phyloP scores from a whole-genome alignment of 2,329 filamentous ascomycete genomes.

The Escovopsis sp. region DNA sequence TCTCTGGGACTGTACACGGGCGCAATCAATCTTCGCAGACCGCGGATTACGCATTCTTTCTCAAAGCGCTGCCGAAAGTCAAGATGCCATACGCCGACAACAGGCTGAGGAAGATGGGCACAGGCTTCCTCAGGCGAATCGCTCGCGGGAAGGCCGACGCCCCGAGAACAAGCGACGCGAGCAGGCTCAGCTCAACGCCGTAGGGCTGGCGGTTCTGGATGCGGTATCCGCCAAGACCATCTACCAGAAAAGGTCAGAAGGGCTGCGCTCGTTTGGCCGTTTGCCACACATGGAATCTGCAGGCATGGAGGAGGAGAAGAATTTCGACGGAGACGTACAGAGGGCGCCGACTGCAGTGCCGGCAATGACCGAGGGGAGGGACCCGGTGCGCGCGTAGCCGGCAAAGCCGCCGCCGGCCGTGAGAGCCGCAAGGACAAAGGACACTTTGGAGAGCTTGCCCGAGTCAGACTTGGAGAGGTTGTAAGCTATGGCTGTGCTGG shows the following conservation, averaged over 20 bases:
- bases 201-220: slow-evolving; percentile 63
- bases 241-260: slow-evolving; percentile 19
- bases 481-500: not conserved
- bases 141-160: slow-evolving; percentile 78
- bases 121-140: slow-evolving; percentile 67
- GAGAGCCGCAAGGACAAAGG: slow-evolving; percentile 64
- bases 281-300: slow-evolving; percentile 1
- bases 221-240: slow-evolving; percentile 69
- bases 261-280: not conserved
- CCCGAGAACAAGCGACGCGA: slow-evolving; percentile 73
- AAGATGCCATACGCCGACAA: slow-evolving; percentile 65
- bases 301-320: not conserved
- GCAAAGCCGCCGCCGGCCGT: slow-evolving; percentile 78
- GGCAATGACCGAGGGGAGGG: slow-evolving; percentile 72
- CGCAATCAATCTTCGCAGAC: not conserved
- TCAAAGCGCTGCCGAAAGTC: slow-evolving; percentile 61
- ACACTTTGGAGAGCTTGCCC: slow-evolving; percentile 32
- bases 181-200: slow-evolving; percentile 74
- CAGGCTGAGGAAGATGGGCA: slow-evolving; percentile 66
- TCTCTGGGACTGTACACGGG: not conserved
- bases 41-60: slow-evolving; percentile 22
- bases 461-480: slow-evolving; percentile 1
- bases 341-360: slow-evolving; percentile 65
- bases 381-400: slow-evolving; percentile 74
- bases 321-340: slow-evolving; percentile 25